A percentile compares a stretch with the other conserved stretches of the same genome.
Evolutionary conservation across 495 filamentous ascomycete species (phyloP).

Genomic region (Chaetomium tenue): DNA sequence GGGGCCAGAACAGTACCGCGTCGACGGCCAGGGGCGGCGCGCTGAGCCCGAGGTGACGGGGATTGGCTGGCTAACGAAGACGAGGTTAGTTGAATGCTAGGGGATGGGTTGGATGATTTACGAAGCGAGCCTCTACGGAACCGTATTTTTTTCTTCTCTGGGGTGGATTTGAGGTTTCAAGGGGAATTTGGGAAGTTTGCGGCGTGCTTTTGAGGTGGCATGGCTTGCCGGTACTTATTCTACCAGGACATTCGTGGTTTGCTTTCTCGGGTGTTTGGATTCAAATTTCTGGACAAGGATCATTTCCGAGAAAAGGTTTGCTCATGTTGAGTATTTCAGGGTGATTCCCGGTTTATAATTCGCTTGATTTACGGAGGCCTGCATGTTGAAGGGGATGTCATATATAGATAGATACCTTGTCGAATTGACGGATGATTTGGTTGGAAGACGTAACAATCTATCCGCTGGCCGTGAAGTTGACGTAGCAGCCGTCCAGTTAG

Average conservation of each 20-base stretch:
- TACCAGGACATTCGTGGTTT: background rate
- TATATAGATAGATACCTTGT: slow-evolving; percentile 4
- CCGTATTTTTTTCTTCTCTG: background rate
- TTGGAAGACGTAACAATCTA: background rate
- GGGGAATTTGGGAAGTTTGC: background rate
- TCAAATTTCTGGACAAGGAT: background rate
- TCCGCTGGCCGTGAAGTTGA: background rate
- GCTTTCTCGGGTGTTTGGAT: background rate
- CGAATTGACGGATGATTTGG: background rate
- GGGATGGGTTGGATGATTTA: background rate
- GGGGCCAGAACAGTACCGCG: slow-evolving; percentile 15
- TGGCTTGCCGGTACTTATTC: no score
- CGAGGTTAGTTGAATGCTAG: background rate
- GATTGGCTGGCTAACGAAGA: background rate
- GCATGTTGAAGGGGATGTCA: background rate
- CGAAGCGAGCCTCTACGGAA: background rate
- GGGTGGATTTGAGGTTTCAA: background rate
- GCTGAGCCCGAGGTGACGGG: slow-evolving; percentile 14
- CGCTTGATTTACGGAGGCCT: background rate
- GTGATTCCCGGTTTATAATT: background rate
- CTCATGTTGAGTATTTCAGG: background rate
- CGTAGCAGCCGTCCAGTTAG: background rate
- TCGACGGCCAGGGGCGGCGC: background rate
- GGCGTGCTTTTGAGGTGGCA: background rate
- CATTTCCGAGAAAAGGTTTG: background rate